These are phyloP conservation scores for Vitis hybrid DNA, from an alignment of 177 flowering plant genomes.

Conservation along the genomic window DNA sequence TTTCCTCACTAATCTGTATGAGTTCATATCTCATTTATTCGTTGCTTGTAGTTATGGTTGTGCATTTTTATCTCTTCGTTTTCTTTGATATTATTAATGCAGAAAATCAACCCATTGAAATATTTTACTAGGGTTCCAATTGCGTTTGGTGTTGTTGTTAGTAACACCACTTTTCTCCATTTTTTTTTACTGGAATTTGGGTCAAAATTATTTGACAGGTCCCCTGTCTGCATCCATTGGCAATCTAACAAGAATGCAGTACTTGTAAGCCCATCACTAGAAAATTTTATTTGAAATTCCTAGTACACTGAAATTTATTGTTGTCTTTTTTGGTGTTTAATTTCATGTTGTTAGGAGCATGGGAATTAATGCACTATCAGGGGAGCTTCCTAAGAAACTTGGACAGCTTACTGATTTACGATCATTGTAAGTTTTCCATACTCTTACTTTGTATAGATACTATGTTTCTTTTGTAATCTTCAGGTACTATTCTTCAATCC, in stretches of 20 bases:
- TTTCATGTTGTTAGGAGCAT: constrained; percentile 14
- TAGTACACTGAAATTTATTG: neutral
- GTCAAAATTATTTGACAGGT: constrained; percentile 65
- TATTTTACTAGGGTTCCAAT: neutral
- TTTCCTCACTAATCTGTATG: constrained; percentile 61
- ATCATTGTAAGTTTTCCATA: constrained; percentile 9
- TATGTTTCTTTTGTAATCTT: neutral
- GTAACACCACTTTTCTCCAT: neutral
- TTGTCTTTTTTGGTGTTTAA: constrained; percentile 22
- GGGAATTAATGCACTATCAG: constrained; percentile 31
- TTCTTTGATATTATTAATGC: too few relatives aligned
- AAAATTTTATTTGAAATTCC: neutral
- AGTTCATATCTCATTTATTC: neutral
- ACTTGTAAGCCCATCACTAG: constrained; percentile 36
- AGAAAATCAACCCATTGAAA: too few relatives aligned
- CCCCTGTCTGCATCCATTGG: constrained; percentile 57
- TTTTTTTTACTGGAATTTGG: constrained; percentile 41
- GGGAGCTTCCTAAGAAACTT: neutral
- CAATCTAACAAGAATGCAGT: constrained; percentile 50
- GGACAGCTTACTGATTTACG: constrained; percentile 9
- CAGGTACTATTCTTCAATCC: neutral
- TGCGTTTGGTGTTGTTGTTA: neutral
- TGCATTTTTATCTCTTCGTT: too few relatives aligned
- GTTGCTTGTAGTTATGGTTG: neutral
- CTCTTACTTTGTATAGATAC: neutral